phyloP scores from a whole-genome alignment of 2,329 filamentous ascomycete genomes.

The Allantophomopsis lycopodina region DNA sequence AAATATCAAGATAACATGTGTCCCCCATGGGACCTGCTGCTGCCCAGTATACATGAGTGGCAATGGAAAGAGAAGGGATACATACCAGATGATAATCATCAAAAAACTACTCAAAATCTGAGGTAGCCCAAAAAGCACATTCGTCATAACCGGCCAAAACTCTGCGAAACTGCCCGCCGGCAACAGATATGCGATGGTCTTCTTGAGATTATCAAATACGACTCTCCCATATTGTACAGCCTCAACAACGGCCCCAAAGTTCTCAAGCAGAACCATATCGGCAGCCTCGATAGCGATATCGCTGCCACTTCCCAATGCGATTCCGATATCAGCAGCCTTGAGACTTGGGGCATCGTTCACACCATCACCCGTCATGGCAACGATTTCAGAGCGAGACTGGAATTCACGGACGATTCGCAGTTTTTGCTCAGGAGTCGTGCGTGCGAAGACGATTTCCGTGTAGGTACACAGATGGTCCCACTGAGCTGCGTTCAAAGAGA shows the following conservation, averaged over 20 bases:
- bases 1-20: too few relatives aligned
- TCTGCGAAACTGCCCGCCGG: conserved; percentile 46
- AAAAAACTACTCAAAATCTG: conserved; percentile 45
- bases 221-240: conserved; percentile 59
- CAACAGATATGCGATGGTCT: conserved; percentile 48
- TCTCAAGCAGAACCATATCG: conserved; percentile 48
- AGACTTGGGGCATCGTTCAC: conserved; percentile 36
- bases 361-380: conserved; percentile 34
- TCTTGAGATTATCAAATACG: conserved; percentile 69
- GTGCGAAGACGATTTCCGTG: conserved; percentile 61
- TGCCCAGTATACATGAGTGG: too few relatives aligned
- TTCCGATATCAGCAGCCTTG: conserved; percentile 41
- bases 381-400: conserved; percentile 42
- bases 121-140: conserved; percentile 46
- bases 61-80: neutral
- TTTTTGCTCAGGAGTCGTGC: conserved; percentile 69
- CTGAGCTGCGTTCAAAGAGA: conserved; percentile 49
- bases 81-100: conserved; percentile 29
- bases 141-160: conserved; percentile 48
- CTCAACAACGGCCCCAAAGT: conserved; percentile 55
- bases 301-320: conserved; percentile 38
- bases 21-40: too few relatives aligned
- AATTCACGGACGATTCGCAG: conserved; percentile 67
- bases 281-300: conserved; percentile 45
- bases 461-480: conserved; percentile 55